Conservation (phyloP, 78 protist genomes). For the Dictyostelium purpureum region DNA sequence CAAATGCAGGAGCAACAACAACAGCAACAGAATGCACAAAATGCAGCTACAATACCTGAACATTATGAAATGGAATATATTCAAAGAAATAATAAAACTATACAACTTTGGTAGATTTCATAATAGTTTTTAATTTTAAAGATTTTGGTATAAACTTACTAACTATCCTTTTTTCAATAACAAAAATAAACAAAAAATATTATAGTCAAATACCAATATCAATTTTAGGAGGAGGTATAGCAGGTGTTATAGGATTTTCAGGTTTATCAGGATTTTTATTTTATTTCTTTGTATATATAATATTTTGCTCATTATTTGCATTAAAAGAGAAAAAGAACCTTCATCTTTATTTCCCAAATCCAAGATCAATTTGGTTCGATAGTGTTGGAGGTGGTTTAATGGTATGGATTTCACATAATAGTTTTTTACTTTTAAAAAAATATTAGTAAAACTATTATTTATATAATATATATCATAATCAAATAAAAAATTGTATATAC, state of each 20-base stretch:
- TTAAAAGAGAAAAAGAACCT: constrained; percentile 15
- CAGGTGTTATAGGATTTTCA: constrained; percentile 29
- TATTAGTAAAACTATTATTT: too few species aligned
- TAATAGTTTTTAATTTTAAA: neutral
- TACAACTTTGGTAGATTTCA: constrained; percentile 9
- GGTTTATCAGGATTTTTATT: neutral
- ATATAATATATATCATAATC: too few species aligned
- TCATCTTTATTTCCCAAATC: constrained; percentile 16
- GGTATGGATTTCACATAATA: neutral
- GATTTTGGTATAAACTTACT: neutral
- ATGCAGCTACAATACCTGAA: neutral
- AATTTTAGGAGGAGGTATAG: constrained; percentile 35
- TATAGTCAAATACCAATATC: constrained; percentile 32
- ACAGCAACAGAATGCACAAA: constrained; percentile 5
- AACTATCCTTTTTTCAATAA: neutral
- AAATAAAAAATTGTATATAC: too few species aligned
- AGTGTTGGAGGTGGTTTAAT: neutral
- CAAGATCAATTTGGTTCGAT: constrained; percentile 37
- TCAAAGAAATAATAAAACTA: constrained; percentile 4
- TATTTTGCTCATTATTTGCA: constrained; percentile 1
- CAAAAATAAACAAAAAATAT: neutral
- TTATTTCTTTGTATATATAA: constrained; percentile 9
- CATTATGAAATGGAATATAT: constrained; percentile 15
- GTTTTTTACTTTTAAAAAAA: too few species aligned
- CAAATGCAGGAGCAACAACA: constrained; percentile 40